Base-by-base conservation (phyloP, 371 early-diverging fungal genomes). In the Conidiobolus coronatus region DNA sequence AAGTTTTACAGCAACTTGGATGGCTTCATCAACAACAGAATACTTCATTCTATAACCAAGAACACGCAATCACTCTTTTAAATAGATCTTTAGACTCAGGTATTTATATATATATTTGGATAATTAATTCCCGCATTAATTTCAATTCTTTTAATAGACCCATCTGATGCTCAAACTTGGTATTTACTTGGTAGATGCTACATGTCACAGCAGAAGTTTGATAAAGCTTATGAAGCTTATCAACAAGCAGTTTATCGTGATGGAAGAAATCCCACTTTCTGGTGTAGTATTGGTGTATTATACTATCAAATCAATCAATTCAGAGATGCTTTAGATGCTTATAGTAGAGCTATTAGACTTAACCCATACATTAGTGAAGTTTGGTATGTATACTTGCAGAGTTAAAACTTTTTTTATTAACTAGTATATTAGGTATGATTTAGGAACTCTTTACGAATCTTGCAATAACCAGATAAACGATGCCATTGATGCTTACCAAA, bases 261-360 rank as follows among this genome's bases (percentile, higher is more conserved):
- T 55, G 79, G 81, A 8, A 75, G 79, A 39, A 94, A 97, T 52
- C 91, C 98, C 1, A 82, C 81, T 2, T 93, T 91, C 56, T 97
- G 98, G 98, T 94, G 95, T 60, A 90, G 92, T 9, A 97, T 97
- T 54, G 98, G 98, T 50, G 90, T 95, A 0, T 66, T 97, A 0
- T 97, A 97, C 55, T 95, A 79, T 66, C 88, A 92, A 56, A 92
- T 92, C 56, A 85, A 81, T 51, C 97, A 70, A 64, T 89, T 81
- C 58, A 67, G 88, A 4, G 96, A 97, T 58, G 94, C 98, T 0
- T 63, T 97, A 53, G 96, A 97, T 63, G 95, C 96, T 6, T 97
- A 93, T 55, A 85, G 80, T 54, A 73, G 92, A 36, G 95, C 96
- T 0, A 89, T 95, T 48, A 78, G 88, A 17, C 59, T 91, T 23